These are phyloP conservation scores for Lathyrus oleraceus DNA, from an alignment of 306 rosid species.

Conservation along the genomic window DNA sequence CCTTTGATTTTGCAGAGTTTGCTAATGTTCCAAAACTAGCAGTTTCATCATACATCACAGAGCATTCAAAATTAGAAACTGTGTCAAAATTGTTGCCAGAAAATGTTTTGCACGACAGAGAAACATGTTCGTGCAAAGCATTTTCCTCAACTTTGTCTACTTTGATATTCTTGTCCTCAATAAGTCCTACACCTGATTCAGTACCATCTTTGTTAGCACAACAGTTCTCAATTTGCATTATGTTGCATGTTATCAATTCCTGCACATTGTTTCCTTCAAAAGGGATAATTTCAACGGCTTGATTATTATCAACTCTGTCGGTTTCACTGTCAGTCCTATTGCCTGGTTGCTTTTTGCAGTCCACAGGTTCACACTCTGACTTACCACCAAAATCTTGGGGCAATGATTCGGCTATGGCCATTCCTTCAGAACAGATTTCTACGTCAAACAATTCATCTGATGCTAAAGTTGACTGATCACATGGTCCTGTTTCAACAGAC, in stretches of 20 bases:
- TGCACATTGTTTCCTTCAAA: slow-evolving; percentile 27
- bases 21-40: slow-evolving; percentile 45
- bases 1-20: slow-evolving; percentile 45
- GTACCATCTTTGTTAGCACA: slow-evolving; percentile 36
- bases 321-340: slow-evolving; percentile 28
- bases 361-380: slow-evolving; percentile 36
- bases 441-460: slow-evolving; percentile 34
- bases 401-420: slow-evolving; percentile 32
- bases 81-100: slow-evolving; percentile 49
- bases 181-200: slow-evolving; percentile 36
- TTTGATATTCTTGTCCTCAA: slow-evolving; percentile 38
- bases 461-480: slow-evolving; percentile 39
- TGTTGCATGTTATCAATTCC: slow-evolving; percentile 32
- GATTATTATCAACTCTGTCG: slow-evolving; percentile 10
- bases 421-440: slow-evolving; percentile 28
- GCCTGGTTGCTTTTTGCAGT: slow-evolving; percentile 35
- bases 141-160: slow-evolving; percentile 42
- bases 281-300: slow-evolving; percentile 13
- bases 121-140: slow-evolving; percentile 65
- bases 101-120: slow-evolving; percentile 53
- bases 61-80: slow-evolving; percentile 50
- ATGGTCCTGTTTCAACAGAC: slow-evolving; percentile 31
- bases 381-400: slow-evolving; percentile 32
- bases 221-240: slow-evolving; percentile 39
- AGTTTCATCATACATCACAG: slow-evolving; percentile 62